Evolutionary conservation across 1,284 basidiomycete species (phyloP).

Genomic region (Leccinum huronense): DNA sequence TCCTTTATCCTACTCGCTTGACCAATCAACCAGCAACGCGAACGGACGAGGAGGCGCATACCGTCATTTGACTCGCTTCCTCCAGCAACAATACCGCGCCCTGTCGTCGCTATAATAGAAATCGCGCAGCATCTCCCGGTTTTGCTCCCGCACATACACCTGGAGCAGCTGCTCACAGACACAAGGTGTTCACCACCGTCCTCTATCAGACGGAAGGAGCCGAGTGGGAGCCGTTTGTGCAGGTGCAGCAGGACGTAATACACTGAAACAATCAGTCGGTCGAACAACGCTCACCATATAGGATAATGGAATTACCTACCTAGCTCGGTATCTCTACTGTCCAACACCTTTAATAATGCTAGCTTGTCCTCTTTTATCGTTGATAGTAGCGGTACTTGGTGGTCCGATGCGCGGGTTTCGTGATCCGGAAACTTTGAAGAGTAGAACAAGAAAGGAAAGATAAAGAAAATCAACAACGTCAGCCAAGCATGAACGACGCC

Average conservation of each 20-base stretch:
- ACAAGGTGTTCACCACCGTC: conserved; percentile 75
- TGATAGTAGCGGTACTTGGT: conserved; percentile 90
- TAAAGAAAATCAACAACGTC: too few relatives aligned
- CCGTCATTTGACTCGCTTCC: conserved; percentile 68
- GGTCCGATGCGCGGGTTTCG: conserved; percentile 77
- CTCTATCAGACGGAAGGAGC: conserved; percentile 91
- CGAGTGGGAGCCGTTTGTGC: conserved; percentile 79
- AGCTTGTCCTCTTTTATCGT: conserved; percentile 93
- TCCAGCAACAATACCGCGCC: conserved; percentile 80
- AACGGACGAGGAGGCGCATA: conserved; percentile 34
- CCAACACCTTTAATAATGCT: conserved; percentile 87
- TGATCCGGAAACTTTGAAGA: conserved; percentile 76
- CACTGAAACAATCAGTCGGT: conserved; percentile 48
- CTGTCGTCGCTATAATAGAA: conserved; percentile 99
- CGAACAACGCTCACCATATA: too few relatives aligned
- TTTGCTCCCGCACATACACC: conserved; percentile 87
- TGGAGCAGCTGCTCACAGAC: conserved; percentile 75
- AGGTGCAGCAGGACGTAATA: conserved; percentile 89
- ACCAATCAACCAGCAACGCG: too few relatives aligned
- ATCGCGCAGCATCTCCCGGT: conserved; percentile 88
- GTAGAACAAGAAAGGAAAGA: background rate
- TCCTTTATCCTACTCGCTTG: conserved; percentile 54
- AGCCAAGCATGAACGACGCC: conserved; percentile 9
- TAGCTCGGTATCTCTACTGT: conserved; percentile 94
- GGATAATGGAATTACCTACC: conserved; percentile 46